A percentile compares a stretch with the other conserved stretches of the same genome.
phyloP scores from a whole-genome alignment of 495 filamentous ascomycete genomes.

The Penicillium samsonianum region DNA sequence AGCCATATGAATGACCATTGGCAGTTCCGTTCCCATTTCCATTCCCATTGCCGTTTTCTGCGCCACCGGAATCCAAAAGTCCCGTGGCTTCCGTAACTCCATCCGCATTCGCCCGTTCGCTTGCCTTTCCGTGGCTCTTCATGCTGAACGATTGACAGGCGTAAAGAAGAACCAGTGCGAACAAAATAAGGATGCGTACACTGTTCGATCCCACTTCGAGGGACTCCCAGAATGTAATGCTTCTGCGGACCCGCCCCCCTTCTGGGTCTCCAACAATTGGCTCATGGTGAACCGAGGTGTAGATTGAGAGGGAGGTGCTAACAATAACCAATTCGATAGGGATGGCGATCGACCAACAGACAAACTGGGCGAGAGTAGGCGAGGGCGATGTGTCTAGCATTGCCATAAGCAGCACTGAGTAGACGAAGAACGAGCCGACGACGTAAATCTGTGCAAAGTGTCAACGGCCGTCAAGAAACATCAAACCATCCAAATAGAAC shows the following conservation, averaged over 20 bases:
- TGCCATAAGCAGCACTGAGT: constrained; percentile 71
- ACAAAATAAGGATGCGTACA: constrained; percentile 60
- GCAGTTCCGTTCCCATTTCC: constrained; percentile 45
- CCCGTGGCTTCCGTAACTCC: constrained; percentile 56
- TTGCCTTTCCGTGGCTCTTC: constrained; percentile 30
- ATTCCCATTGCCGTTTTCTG: constrained; percentile 47
- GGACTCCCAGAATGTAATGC: constrained; percentile 66
- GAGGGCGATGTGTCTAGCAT: constrained; percentile 75
- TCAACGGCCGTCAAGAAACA: neutral
- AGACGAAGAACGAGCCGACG: constrained; percentile 74
- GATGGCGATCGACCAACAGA: constrained; percentile 70
- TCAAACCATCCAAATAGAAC: constrained; percentile 32
- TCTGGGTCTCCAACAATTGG: constrained; percentile 57
- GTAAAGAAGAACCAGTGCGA: constrained; percentile 61
- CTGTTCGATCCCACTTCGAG: constrained; percentile 59
- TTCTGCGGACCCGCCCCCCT: constrained; percentile 43
- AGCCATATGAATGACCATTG: constrained; percentile 52
- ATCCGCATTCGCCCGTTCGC: constrained; percentile 35
- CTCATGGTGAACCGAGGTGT: constrained; percentile 60
- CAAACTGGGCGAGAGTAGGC: constrained; percentile 69
- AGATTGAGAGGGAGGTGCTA: constrained; percentile 60
- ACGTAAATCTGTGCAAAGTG: constrained; percentile 67
- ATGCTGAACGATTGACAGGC: constrained; percentile 48
- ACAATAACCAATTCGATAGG: constrained; percentile 70
- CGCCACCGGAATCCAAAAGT: constrained; percentile 43